phyloP scores from a whole-genome alignment of 345 rosid species.

The Eucalyptus cladocalyx region DNA sequence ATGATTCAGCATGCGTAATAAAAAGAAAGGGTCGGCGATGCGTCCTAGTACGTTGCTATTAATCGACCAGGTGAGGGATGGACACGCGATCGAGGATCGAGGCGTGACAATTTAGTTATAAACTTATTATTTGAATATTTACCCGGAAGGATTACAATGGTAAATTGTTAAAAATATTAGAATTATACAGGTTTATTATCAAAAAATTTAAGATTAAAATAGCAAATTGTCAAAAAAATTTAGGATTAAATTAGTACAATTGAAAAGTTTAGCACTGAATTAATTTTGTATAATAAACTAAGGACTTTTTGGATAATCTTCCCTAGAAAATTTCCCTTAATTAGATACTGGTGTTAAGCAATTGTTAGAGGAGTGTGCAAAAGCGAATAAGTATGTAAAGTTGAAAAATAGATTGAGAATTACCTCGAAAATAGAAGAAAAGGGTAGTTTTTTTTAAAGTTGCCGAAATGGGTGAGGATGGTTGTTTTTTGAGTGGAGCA shows the following conservation, averaged over 20 bases:
- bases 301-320: not conserved
- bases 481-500: not conserved
- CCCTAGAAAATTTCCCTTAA: too few species aligned
- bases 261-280: not conserved
- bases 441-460: not conserved
- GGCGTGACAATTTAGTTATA: too few species aligned
- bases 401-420: not conserved
- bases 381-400: not conserved
- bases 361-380: not conserved
- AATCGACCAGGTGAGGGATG: too few species aligned
- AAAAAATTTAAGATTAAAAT: too few species aligned
- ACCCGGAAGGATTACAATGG: too few species aligned
- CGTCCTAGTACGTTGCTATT: fast-evolving
- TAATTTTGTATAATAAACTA: not conserved
- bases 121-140: too few species aligned
- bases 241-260: not conserved
- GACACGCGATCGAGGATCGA: fast-evolving
- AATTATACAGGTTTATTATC: too few species aligned
- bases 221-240: not conserved
- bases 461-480: not conserved
- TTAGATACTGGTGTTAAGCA: too few species aligned
- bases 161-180: too few species aligned
- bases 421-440: not conserved
- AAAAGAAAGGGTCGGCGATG: too few species aligned
- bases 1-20: too few species aligned